These are phyloP conservation scores for Neobulgaria alba DNA, from an alignment of 2,329 filamentous ascomycete species.

Conservation along the genomic window DNA sequence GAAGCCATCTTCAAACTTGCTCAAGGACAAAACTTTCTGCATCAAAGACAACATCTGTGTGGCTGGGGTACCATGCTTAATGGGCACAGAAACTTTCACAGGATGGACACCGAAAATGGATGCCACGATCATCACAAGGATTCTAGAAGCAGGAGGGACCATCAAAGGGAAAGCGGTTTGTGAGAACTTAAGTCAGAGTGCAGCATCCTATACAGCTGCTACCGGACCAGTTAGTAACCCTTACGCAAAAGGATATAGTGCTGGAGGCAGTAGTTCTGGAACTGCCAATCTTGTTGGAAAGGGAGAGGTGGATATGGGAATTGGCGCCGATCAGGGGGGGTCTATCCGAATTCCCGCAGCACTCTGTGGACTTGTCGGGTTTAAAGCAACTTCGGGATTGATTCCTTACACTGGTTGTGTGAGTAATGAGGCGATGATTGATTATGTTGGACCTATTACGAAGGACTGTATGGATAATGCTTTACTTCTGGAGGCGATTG, in stretches of 20 bases:
- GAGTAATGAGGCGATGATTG: constrained; percentile 41
- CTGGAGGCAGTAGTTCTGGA: constrained; percentile 42
- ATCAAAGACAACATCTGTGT: too few species aligned
- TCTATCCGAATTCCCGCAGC: constrained; percentile 65
- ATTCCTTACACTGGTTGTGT: constrained; percentile 31
- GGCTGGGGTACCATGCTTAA: constrained; percentile 40
- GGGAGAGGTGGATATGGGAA: constrained; percentile 40
- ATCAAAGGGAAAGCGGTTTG: constrained; percentile 44
- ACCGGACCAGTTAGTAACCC: constrained; percentile 41
- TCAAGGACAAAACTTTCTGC: too few species aligned
- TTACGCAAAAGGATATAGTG: constrained; percentile 35
- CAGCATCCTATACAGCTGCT: constrained; percentile 38
- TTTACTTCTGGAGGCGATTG: constrained; percentile 35
- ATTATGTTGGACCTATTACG: constrained; percentile 41
- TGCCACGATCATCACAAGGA: constrained; percentile 43
- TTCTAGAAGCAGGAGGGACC: constrained; percentile 41
- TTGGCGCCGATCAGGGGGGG: constrained; percentile 42
- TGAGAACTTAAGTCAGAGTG: constrained; percentile 44
- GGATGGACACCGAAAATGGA: constrained; percentile 44
- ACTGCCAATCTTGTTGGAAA: constrained; percentile 38
- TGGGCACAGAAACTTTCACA: constrained; percentile 41
- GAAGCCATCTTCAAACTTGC: too few species aligned
- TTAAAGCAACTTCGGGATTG: constrained; percentile 19
- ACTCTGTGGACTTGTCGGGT: constrained; percentile 30
- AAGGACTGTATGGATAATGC: constrained; percentile 34